Conservation (phyloP, 805 yeast genomes). For the Myxozyma kluyveri region DNA sequence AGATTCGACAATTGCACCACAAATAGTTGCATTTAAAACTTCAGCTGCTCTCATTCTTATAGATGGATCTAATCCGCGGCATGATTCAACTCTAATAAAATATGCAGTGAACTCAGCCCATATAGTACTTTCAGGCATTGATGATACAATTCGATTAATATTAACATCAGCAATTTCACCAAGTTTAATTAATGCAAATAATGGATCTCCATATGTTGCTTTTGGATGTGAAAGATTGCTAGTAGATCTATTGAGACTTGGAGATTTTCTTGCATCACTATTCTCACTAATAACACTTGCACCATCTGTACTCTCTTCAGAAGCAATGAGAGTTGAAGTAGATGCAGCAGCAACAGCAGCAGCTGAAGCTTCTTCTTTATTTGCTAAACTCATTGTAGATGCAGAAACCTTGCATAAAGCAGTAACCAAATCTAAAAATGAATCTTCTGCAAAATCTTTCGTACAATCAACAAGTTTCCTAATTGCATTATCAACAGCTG, state of each 20-base stretch:
- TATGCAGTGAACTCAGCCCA: conserved; percentile 52
- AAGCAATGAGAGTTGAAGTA: not conserved
- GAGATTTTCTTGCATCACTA: not conserved
- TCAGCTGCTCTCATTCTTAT: conserved; percentile 50
- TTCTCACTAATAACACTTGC: not conserved
- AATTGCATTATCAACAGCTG: conserved; percentile 52
- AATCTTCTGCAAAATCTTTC: conserved; percentile 49
- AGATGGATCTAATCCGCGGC: conserved; percentile 45
- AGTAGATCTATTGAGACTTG: not conserved
- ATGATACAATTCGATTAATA: conserved; percentile 45
- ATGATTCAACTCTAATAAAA: conserved; percentile 47
- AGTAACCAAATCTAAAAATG: conserved; percentile 50
- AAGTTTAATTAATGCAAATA: conserved; percentile 53
- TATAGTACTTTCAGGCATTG: conserved; percentile 39
- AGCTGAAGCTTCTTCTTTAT: conserved; percentile 5
- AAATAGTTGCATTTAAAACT: conserved; percentile 52
- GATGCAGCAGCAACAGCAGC: not conserved
- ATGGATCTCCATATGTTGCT: conserved; percentile 24
- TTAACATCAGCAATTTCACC: conserved; percentile 54
- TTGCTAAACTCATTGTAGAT: conserved; percentile 10
- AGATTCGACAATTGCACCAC: conserved; percentile 25
- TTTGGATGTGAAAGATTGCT: not conserved
- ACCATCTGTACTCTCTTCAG: not conserved
- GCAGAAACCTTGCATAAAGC: conserved; percentile 46
- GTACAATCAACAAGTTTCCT: conserved; percentile 65